Evolutionary conservation across 805 yeast species (phyloP), one percentile per base, ranked within the genome.

Genomic region (Wickerhamomyces rabaulensis): DNA sequence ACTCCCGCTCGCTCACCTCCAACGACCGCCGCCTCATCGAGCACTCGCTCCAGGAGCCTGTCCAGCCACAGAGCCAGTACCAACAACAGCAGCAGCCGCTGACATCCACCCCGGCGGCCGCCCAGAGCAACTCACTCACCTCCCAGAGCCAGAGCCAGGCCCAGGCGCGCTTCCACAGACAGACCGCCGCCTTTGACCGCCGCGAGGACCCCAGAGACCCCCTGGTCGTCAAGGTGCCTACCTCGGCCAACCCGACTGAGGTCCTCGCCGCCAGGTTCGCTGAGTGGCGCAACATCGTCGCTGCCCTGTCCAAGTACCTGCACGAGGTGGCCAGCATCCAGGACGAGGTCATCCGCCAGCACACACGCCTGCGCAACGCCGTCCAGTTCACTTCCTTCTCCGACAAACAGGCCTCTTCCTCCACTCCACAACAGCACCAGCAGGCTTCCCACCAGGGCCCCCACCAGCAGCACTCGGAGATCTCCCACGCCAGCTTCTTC

Each of bases 331-430:
- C 88, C 9, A 76, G 86, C 13, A 91, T 87, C 47, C 94, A 90
- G 62, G 97, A 91, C 64, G 96, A 91, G 61, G 77, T 88, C 16
- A 82, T 87, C 31, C 79, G 96, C 49, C 95, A 88, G 58, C 94
- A 88, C 54, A 67, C 83, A 43, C 71, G 96, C 43, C 73, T 90
- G 40, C 87, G 88, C 50, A 91, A 88, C 62, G 89, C 95, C 9
- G 83, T 87, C 17, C 69, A 70, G 48, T 70, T 70, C 55, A 69
- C 73, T 15, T 60, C 65, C 36, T 64, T 64, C 45, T 27, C 37
- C 4, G 48, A 52, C 25, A 38, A 31, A n/a, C 20, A 29, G 12
- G 15, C 31, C 9, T 40, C 21, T 39, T 42, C 36, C 26, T 16
- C 17, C 27, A 37, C 40, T 21, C 15, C 40, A n/a, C 37, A 35